Conservation (phyloP, 164 flowering plant species). For the Piper longum region DNA sequence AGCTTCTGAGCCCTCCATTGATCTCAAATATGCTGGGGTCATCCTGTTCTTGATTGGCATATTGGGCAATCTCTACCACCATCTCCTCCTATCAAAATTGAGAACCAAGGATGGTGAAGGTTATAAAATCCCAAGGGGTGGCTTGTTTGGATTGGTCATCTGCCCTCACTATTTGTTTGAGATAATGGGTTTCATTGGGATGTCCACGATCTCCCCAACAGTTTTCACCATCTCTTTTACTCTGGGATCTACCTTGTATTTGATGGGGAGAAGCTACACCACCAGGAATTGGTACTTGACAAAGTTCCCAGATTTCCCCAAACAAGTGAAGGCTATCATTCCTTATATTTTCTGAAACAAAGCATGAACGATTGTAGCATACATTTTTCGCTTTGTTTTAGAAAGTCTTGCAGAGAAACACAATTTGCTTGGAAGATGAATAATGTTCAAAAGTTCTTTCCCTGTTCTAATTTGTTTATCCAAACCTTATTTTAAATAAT, state of each 20-base stretch:
- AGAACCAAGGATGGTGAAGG: slow-evolving; percentile 25
- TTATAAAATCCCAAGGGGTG: slow-evolving; percentile 60
- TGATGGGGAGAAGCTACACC: slow-evolving; percentile 50
- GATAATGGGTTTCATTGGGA: slow-evolving; percentile 33
- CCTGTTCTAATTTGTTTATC: too few relatives aligned
- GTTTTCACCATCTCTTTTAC: slow-evolving; percentile 24
- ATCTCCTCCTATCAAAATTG: slow-evolving; percentile 39
- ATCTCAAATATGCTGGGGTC: slow-evolving; percentile 34
- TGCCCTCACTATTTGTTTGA: slow-evolving; percentile 82
- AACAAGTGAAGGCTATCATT: slow-evolving; percentile 40
- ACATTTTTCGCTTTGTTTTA: too few relatives aligned
- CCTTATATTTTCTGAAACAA: slow-evolving; percentile 40
- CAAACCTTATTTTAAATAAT: too few relatives aligned
- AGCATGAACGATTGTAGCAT: neutral
- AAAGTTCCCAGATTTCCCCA: slow-evolving; percentile 55
- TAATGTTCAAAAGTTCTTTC: too few relatives aligned
- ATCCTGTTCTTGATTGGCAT: slow-evolving; percentile 34
- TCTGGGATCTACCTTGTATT: slow-evolving; percentile 25
- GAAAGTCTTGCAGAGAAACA: too few relatives aligned
- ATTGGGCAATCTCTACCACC: slow-evolving; percentile 66
- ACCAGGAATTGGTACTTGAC: slow-evolving; percentile 60
- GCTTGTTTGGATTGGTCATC: slow-evolving; percentile 38
- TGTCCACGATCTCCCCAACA: slow-evolving; percentile 51
- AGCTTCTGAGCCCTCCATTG: slow-evolving; percentile 22
- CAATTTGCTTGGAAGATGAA: too few relatives aligned